Evolutionary conservation across 768 basidiomycete species (phyloP), one percentile per base, ranked within the genome.

Genomic region (Hebeloma cylindrosporum): DNA sequence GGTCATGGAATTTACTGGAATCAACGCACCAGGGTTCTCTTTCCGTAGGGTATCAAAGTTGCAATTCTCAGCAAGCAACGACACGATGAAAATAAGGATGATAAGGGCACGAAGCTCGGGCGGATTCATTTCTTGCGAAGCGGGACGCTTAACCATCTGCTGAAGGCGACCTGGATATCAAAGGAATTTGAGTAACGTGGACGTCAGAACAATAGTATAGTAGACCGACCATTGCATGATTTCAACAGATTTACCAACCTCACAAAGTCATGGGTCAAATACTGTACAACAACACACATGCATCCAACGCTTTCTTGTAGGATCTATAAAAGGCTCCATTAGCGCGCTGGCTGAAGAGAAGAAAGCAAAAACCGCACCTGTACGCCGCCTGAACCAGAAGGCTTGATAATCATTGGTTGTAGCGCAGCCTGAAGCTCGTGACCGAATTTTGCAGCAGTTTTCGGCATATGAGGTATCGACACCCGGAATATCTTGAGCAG

Each of bases 271-370:
- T 90, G 88, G 0, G 96, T 97, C 13, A 98, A 73, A 53, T 88
- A 69, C 39, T 83, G 82, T 1, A 94, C 85, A 1, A 88, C 87
- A 0, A 80, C 78, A 60, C 93, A 95, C 70, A 95, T 83, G 53
- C 94, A 97, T 0, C 91, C 91, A 10, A 98, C 88, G 9, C 83
- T 82, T 64, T 97, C 96, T 68, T 94, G 92, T 23, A 98, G 64
- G 16, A 87, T 83, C 87, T 93, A 51, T 1, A 31, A 13, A 29
- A 41, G 33, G n/a, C n/a, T n/a, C n/a, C n/a, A n/a, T n/a, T n/a
- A n/a, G n/a, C n/a, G n/a, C n/a, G 25, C 23, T 32, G 33, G 41
- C 22, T 34, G 25, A 20, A 35, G 5, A 17, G 5, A 17, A n/a
- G 8, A 16, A 6, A 20, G 34, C 11, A 18, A 16, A 9, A 9